These are phyloP conservation scores for Ustilago xerochloae DNA, from an alignment of 1,284 basidiomycete genomes.

Conservation along the genomic window DNA sequence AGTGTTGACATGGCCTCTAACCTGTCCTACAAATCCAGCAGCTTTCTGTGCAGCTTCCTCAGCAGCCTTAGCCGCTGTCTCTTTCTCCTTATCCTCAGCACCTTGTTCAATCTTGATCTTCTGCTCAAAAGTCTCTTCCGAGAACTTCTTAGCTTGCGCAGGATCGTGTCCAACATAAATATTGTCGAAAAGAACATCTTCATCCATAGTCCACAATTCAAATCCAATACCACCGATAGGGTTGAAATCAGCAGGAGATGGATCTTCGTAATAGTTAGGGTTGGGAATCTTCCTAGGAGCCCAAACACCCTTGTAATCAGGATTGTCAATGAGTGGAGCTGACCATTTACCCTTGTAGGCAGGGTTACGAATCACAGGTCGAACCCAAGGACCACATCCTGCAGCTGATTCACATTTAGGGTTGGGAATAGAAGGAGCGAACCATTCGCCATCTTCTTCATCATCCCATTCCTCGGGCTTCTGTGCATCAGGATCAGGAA, in stretches of 20 bases:
- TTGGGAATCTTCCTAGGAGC: constrained; percentile 72
- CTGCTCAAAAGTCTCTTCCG: constrained; percentile 59
- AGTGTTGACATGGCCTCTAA: constrained; percentile 40
- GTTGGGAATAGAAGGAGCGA: constrained; percentile 81
- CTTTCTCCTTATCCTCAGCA: constrained; percentile 48
- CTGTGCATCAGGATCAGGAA: constrained; percentile 91
- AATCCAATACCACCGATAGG: constrained; percentile 65
- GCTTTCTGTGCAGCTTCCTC: constrained; percentile 25
- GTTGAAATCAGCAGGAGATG: constrained; percentile 81
- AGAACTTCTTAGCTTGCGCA: constrained; percentile 59
- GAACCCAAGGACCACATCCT: constrained; percentile 93
- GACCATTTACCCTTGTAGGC: constrained; percentile 96
- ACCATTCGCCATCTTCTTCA: constrained; percentile 99
- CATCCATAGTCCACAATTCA: constrained; percentile 68
- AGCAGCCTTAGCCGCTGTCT: constrained; percentile 32
- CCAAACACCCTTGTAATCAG: constrained; percentile 65
- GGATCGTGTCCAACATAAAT: constrained; percentile 65
- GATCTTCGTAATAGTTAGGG: constrained; percentile 91
- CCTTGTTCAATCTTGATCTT: constrained; percentile 65
- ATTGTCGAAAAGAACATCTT: constrained; percentile 67
- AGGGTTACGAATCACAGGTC: constrained; percentile 93
- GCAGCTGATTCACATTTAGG: constrained; percentile 85
- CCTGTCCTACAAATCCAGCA: constrained; percentile 39
- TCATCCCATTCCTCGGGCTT: constrained; percentile 99
- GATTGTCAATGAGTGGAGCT: constrained; percentile 81